Evolutionary conservation across 345 rosid species (phyloP), one percentile per base, ranked within the genome.

Genomic region (Eucalyptus sp.): DNA sequence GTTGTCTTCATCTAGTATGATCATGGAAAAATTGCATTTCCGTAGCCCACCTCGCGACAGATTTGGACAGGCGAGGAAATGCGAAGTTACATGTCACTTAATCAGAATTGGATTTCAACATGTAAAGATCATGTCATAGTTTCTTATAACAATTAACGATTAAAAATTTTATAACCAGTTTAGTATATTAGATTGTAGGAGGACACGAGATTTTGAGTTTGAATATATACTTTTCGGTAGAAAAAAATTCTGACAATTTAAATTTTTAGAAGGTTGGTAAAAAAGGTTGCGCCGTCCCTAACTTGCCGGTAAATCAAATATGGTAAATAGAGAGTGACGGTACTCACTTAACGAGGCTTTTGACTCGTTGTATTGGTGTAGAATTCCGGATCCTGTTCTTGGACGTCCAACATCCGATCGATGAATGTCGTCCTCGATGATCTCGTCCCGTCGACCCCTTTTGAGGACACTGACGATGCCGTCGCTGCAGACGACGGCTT

Each of bases 301-400:
- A 33, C 25, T 20, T 71, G 81, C 44, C 9, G 44, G 81, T 18
- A 33, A 71, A 71, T 71, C 46, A 71, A 18, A 18, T 37, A 71
- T 5, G 81, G 25, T 18, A 5, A 20, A 46, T 41, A 58, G 33
- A 24, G 29, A 44, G 56, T 44, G 29, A 60, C n/a, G n/a, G 50
- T 3, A 12, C 89, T 48, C 88, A 93, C 94, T 91, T 50, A 13
- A 92, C 56, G 50, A 89, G 50, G 83, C 89, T 91, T 87, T 93
- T 93, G 71, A 92, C 87, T 50, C n/a, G 89, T 88, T 11, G 60
- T 44, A 87, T 93, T 87, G 4, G 90, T 89, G 87, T 83, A 90
- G 89, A 90, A 66, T 51, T 88, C 92, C 10, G 94, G 92, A 48
- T 93, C 91, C 13, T 87, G 64, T 86, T 91, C 90, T 86, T 91